Evolutionary conservation across 768 basidiomycete species (phyloP).

Genomic region (Tulasnella sp.): DNA sequence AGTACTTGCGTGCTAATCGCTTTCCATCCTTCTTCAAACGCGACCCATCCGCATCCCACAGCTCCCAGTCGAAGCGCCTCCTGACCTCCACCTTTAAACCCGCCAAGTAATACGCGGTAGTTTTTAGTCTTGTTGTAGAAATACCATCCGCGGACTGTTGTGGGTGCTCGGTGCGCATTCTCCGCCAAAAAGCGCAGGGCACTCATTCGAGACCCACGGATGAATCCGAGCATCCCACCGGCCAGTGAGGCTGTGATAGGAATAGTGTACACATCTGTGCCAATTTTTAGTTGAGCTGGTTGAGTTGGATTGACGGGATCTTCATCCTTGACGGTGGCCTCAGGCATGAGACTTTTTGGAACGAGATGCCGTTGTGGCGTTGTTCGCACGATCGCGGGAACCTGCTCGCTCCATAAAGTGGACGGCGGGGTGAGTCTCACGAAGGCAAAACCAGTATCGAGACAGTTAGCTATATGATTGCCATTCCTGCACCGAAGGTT

Average conservation of each 20-base stretch:
- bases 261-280: slow-evolving; percentile 13
- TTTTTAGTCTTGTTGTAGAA: slow-evolving; percentile 96
- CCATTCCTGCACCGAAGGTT: background rate
- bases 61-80: slow-evolving; percentile 52
- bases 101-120: slow-evolving; percentile 74
- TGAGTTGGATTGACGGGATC: background rate
- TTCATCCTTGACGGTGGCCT: slow-evolving; percentile 4
- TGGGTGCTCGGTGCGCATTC: slow-evolving; percentile 83
- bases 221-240: slow-evolving; percentile 31
- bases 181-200: slow-evolving; percentile 83
- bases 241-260: slow-evolving; percentile 4
- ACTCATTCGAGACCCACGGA: slow-evolving; percentile 67
- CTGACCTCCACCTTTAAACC: slow-evolving; percentile 59
- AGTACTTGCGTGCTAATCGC: slow-evolving; percentile 32
- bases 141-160: slow-evolving; percentile 87
- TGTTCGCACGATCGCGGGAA: background rate
- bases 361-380: background rate
- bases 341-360: slow-evolving; percentile 13
- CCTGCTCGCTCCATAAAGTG: background rate
- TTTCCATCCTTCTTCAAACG: slow-evolving; percentile 45
- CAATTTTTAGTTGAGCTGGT: slow-evolving; percentile 7
- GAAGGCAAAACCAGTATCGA: background rate
- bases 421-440: no score
- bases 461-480: background rate
- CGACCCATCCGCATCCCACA: slow-evolving; percentile 50